phyloP scores from a whole-genome alignment of 2,329 filamentous ascomycete species.

The Zalaria obscura region DNA sequence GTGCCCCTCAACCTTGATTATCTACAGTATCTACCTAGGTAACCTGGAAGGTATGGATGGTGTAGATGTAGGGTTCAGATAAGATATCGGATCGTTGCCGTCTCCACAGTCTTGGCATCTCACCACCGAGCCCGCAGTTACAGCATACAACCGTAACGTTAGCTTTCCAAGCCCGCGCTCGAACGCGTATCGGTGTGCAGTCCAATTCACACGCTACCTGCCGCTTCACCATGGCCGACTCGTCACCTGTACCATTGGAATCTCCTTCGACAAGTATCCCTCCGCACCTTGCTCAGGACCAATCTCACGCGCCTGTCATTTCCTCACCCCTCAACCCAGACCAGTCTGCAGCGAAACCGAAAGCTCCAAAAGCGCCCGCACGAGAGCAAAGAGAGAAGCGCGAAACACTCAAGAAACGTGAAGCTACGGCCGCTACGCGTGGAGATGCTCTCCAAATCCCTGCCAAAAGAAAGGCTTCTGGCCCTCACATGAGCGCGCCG shows the following conservation, averaged over 20 bases:
- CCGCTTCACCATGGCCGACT: not conserved
- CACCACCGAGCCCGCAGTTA: too few species aligned
- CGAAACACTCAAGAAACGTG: slow-evolving; percentile 37
- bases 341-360: slow-evolving; percentile 31
- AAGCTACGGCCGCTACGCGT: slow-evolving; percentile 23
- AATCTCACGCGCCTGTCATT: slow-evolving; percentile 55
- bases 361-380: slow-evolving; percentile 24
- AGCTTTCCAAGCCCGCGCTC: too few species aligned
- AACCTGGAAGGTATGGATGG: too few species aligned
- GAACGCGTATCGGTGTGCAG: too few species aligned
- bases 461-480: slow-evolving; percentile 22
- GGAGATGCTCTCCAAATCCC: slow-evolving; percentile 21
- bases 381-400: slow-evolving; percentile 38
- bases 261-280: not conserved
- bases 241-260: not conserved
- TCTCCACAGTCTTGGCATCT: too few species aligned
- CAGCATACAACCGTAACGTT: too few species aligned
- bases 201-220: not conserved
- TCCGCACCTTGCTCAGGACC: slow-evolving; percentile 33
- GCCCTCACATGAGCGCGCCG: slow-evolving; percentile 17
- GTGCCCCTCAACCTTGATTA: too few species aligned
- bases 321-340: slow-evolving; percentile 64
- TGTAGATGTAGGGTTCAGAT: too few species aligned
- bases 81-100: too few species aligned
- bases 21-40: too few species aligned